Evolutionary conservation across 768 basidiomycete genomes (phyloP), one percentile per base, ranked within the genome.

Genomic region (Boletus patriciae): DNA sequence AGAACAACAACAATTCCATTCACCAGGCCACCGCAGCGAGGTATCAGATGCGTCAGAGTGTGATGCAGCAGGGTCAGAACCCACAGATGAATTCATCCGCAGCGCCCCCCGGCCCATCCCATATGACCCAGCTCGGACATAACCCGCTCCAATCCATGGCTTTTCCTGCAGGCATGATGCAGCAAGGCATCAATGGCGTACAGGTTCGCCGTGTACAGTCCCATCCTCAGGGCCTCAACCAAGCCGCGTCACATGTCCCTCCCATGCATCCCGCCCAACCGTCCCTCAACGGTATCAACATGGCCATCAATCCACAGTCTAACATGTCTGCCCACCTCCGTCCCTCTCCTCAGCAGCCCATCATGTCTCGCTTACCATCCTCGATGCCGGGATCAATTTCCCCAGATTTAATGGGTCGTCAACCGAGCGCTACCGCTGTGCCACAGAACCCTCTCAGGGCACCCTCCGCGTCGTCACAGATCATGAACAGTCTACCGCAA

Each of bases 151-250:
- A 75, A 63, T 56, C 66, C 60, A 76, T 80, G 71, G 66, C 62
- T 47, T 82, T 81, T 65, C 71, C 74, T 52, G 70, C 71, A 44
- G 69, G 63, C 59, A 74, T 78, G 65, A 76, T 82, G 71, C 74
- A 69, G 63, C 76, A 72, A 59, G 71, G 67, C 54, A 68, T 68
- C 5, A 71, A 70, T 59, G 71, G 74, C 41, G 67, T 67, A 44
- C 63, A 59, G 19, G 68, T 80, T 45, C 81, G 86, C 55, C 81
- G 86, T 65, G 79, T 78, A n/a, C 72, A 76, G 56, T 83, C 85
- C 21, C 86, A 87, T 70, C 79, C 83, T 6, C 78, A 80, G 59
- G 70, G 63, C 69, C 63, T 79, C 55, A 78, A 74, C 62, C 74
- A 77, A 40, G 59, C 69, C 15, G 71, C 67, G 47, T 70, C 59